Percentiles rank a stretch among this genome's conserved stretches.
Conservation (phyloP, 805 yeast genomes). For the Metschnikowia henanensis region DNA sequence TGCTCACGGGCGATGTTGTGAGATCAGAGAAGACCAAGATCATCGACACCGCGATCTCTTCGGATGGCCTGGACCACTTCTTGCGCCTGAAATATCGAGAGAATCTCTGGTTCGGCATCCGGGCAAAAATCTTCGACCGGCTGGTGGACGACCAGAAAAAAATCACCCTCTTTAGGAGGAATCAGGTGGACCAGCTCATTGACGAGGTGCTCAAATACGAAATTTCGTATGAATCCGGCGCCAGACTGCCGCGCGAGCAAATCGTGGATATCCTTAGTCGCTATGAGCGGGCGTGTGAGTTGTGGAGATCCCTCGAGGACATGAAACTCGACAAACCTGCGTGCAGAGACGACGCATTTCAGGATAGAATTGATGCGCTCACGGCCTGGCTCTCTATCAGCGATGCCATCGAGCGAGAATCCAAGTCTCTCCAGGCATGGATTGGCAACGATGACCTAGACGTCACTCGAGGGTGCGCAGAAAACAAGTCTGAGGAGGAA, state of each 20-base stretch:
- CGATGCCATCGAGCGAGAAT: conserved; percentile 62
- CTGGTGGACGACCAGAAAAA: conserved; percentile 76
- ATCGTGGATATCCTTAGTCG: conserved; percentile 58
- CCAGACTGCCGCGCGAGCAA: conserved; percentile 39
- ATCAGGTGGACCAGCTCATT: conserved; percentile 69
- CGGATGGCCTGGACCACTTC: conserved; percentile 45
- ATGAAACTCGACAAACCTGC: conserved; percentile 79
- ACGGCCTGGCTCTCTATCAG: conserved; percentile 83
- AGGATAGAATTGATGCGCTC: conserved; percentile 67
- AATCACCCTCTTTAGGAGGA: conserved; percentile 65
- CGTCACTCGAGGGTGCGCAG: conserved; percentile 41
- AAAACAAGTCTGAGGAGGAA: conserved; percentile 4
- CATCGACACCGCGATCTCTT: conserved; percentile 45
- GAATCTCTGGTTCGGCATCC: conserved; percentile 83
- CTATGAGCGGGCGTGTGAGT: conserved; percentile 65
- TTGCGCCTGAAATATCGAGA: conserved; percentile 59
- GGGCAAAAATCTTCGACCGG: conserved; percentile 80
- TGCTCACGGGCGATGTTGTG: conserved; percentile 93
- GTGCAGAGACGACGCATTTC: conserved; percentile 63
- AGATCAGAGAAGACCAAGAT: conserved; percentile 83
- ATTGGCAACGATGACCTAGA: conserved; percentile 82
- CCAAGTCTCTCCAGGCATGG: conserved; percentile 67
- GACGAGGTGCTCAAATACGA: conserved; percentile 68
- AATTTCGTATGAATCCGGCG: conserved; percentile 42
- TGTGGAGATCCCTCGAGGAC: conserved; percentile 78